phyloP scores from a whole-genome alignment of 1,139 yeast species.

The Magnusiomyces fungicola region DNA sequence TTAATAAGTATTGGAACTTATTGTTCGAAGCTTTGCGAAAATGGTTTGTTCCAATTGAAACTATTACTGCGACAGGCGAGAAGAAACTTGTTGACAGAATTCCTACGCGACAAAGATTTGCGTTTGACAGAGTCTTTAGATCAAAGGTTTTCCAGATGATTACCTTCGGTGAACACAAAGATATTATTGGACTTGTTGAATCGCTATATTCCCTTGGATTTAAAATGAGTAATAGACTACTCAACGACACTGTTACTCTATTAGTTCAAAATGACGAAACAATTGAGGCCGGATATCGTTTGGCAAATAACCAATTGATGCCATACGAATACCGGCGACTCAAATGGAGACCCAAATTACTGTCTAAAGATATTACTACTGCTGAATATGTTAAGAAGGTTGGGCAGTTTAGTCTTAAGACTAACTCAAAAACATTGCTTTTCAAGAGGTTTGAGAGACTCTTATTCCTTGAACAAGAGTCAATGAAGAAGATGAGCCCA shows the following conservation, averaged over 20 bases:
- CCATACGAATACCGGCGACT: neutral
- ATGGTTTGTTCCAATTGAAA: constrained; percentile 8
- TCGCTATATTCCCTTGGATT: constrained; percentile 7
- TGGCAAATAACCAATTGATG: neutral
- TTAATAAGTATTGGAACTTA: constrained; percentile 8
- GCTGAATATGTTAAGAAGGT: neutral
- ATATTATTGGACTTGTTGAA: constrained; percentile 5
- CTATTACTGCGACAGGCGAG: neutral
- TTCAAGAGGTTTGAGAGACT: no score
- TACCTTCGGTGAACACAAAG: constrained; percentile 4
- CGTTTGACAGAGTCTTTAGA: constrained; percentile 10
- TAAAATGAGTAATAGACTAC: neutral
- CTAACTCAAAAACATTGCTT: no score
- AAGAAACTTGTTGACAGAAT: neutral
- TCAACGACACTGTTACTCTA: neutral
- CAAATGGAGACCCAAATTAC: neutral
- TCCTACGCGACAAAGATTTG: constrained; percentile 6
- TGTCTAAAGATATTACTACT: neutral
- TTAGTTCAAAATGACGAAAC: neutral
- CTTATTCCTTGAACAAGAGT: no score
- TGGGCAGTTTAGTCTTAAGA: neutral
- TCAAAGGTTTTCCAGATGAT: constrained; percentile 10
- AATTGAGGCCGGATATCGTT: neutral
- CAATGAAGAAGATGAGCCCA: no score
- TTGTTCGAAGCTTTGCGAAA: constrained; percentile 5